phyloP scores from a whole-genome alignment of 2,329 filamentous ascomycete genomes.

The Huntiella abstrusa region DNA sequence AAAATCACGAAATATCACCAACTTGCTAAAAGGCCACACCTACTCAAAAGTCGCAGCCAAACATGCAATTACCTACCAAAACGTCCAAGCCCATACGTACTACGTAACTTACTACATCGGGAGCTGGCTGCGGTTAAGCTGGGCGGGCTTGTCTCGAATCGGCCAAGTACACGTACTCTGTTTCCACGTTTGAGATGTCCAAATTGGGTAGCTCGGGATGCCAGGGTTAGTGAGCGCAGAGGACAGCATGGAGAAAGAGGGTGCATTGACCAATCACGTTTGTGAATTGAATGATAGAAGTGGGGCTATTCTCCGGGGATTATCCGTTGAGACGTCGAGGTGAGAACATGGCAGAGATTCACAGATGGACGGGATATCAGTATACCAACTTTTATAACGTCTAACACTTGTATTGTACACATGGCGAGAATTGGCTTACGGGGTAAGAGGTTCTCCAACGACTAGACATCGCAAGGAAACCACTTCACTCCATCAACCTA shows the following conservation, averaged over 20 bases:
- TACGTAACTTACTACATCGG: not conserved
- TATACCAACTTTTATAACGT: conserved; percentile 6
- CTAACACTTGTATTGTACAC: conserved; percentile 12
- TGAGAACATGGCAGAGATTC: not conserved
- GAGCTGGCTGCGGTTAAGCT: conserved; percentile 2
- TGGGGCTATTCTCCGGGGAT: conserved; percentile 3
- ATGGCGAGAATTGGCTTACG: conserved; percentile 1
- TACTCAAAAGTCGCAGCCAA: no score
- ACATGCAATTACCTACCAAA: no score
- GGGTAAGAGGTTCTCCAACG: no score
- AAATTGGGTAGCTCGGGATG: not conserved
- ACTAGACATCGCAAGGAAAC: not conserved
- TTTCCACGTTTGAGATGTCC: not conserved
- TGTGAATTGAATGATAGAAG: not conserved
- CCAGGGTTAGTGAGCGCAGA: not conserved
- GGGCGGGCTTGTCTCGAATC: conserved; percentile 6
- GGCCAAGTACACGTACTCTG: conserved; percentile 10
- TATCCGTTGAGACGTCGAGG: not conserved
- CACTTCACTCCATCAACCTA: not conserved
- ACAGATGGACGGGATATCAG: not conserved
- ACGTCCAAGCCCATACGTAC: no score
- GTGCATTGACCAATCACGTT: not conserved
- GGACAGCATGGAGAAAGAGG: conserved; percentile 2
- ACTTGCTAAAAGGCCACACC: not conserved
- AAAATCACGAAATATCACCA: not conserved